A percentile compares a stretch with the other conserved stretches of the same genome.
phyloP scores from a whole-genome alignment of 805 yeast genomes.

The Monosporozyma servazzii region DNA sequence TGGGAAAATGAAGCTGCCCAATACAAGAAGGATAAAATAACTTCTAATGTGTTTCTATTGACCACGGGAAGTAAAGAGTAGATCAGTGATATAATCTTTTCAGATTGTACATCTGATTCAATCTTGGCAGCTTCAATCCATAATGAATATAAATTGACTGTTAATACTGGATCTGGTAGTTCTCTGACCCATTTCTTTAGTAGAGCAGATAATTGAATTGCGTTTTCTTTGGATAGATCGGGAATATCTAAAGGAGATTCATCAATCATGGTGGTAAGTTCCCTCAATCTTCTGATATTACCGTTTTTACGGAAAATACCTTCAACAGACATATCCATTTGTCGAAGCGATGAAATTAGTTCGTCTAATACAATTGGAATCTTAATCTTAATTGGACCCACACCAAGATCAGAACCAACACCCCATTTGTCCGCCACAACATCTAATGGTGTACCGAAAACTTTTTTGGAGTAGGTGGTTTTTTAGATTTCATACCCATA shows the following conservation, averaged over 20 bases:
- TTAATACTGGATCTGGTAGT: slow-evolving; percentile 82
- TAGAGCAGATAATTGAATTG: slow-evolving; percentile 88
- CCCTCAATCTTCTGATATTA: slow-evolving; percentile 73
- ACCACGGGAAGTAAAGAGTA: slow-evolving; percentile 73
- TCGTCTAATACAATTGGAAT: slow-evolving; percentile 88
- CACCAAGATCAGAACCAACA: slow-evolving; percentile 74
- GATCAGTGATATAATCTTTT: slow-evolving; percentile 46
- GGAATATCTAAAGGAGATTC: slow-evolving; percentile 62
- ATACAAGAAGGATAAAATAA: slow-evolving; percentile 70
- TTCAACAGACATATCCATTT: slow-evolving; percentile 89
- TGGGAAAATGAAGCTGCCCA: slow-evolving; percentile 97
- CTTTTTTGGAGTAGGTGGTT: slow-evolving; percentile 28
- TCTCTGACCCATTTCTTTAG: slow-evolving; percentile 87
- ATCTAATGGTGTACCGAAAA: slow-evolving; percentile 73
- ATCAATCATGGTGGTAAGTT: slow-evolving; percentile 66
- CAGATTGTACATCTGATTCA: slow-evolving; percentile 39
- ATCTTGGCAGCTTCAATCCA: slow-evolving; percentile 66
- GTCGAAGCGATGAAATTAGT: slow-evolving; percentile 68
- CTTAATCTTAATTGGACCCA: slow-evolving; percentile 68
- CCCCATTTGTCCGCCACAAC: slow-evolving; percentile 62
- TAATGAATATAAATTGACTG: slow-evolving; percentile 61
- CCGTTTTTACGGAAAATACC: slow-evolving; percentile 96
- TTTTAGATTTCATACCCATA: slow-evolving; percentile 23
- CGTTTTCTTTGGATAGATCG: slow-evolving; percentile 62
- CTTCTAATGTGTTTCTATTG: slow-evolving; percentile 81